A percentile compares a stretch with the other conserved stretches of the same genome.
phyloP scores from a whole-genome alignment of 2,329 filamentous ascomycete genomes.

The Fusarium phyllophilum region DNA sequence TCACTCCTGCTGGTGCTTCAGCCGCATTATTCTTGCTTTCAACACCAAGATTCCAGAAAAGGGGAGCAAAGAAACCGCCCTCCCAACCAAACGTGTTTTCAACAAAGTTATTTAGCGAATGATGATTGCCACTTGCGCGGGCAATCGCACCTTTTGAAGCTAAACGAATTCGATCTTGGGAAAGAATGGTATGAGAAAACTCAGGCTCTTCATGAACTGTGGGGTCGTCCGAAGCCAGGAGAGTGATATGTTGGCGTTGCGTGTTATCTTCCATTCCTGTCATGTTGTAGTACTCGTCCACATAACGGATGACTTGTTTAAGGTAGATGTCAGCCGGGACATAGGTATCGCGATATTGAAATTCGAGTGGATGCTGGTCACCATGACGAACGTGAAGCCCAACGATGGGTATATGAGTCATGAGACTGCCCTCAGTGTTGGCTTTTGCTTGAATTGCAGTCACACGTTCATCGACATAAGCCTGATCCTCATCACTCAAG shows the following conservation, averaged over 20 bases:
- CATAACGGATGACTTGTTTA: conserved; percentile 65
- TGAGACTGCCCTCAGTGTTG: conserved; percentile 51
- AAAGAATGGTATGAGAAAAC: conserved; percentile 66
- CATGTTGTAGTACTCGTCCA: conserved; percentile 60
- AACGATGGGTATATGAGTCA: conserved; percentile 57
- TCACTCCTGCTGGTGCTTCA: conserved; percentile 46
- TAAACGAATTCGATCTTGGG: conserved; percentile 81
- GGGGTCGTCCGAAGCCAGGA: conserved; percentile 85
- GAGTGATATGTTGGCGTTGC: conserved; percentile 58
- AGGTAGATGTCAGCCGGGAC: conserved; percentile 77
- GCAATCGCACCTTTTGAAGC: conserved; percentile 68
- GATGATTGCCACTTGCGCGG: conserved; percentile 54
- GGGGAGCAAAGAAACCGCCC: conserved; percentile 82
- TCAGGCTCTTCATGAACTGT: conserved; percentile 75
- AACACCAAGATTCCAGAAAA: conserved; percentile 81
- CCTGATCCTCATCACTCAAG: conserved; percentile 72
- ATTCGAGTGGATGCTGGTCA: conserved; percentile 80
- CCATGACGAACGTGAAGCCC: conserved; percentile 85
- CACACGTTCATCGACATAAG: conserved; percentile 71
- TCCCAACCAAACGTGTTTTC: conserved; percentile 88
- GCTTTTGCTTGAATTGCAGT: conserved; percentile 63
- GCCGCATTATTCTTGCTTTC: conserved; percentile 55
- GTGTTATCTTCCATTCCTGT: conserved; percentile 51
- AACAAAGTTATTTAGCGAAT: conserved; percentile 71
- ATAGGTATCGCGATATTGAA: conserved; percentile 80